phyloP scores from a whole-genome alignment of 495 filamentous ascomycete species.

The Articulospora tetracladia region DNA sequence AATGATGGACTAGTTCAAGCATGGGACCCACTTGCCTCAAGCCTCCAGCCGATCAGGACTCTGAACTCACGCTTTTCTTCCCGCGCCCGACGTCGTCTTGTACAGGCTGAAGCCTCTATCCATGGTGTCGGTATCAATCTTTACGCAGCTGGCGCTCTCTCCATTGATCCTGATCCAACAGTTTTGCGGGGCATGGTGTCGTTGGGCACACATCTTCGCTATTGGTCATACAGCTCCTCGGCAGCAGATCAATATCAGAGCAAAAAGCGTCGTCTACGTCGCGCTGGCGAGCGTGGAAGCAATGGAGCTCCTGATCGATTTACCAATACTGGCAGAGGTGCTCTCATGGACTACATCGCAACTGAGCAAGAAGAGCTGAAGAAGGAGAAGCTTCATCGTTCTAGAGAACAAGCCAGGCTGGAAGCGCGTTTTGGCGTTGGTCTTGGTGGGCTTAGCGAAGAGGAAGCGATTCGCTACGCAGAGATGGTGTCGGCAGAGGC shows the following conservation, averaged over 20 bases:
- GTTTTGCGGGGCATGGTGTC: slow-evolving; percentile 88
- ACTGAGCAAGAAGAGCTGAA: slow-evolving; percentile 77
- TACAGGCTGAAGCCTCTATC: slow-evolving; percentile 65
- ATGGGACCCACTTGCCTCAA: slow-evolving; percentile 92
- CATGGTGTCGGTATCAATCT: slow-evolving; percentile 70
- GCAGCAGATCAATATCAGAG: slow-evolving; percentile 60
- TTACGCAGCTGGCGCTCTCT: slow-evolving; percentile 79
- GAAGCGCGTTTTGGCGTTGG: slow-evolving; percentile 79
- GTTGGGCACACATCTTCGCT: slow-evolving; percentile 80
- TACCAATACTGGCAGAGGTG: slow-evolving; percentile 55
- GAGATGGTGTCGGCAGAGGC: slow-evolving; percentile 82
- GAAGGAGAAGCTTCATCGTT: slow-evolving; percentile 56
- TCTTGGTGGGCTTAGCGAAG: slow-evolving; percentile 74
- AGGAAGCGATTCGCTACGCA: slow-evolving; percentile 86
- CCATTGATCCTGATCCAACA: slow-evolving; percentile 85
- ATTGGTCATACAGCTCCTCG: slow-evolving; percentile 87
- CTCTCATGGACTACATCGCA: slow-evolving; percentile 72
- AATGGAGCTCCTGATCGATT: slow-evolving; percentile 54
- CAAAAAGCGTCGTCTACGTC: slow-evolving; percentile 58
- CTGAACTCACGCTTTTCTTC: slow-evolving; percentile 85
- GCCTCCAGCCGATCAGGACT: slow-evolving; percentile 73
- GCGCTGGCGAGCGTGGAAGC: slow-evolving; percentile 49
- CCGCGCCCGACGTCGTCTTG: slow-evolving; percentile 68
- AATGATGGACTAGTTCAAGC: slow-evolving; percentile 94
- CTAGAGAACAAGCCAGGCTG: slow-evolving; percentile 60